Base-by-base conservation (phyloP, 345 rosid species). In the Boechera divaricarpa region DNA sequence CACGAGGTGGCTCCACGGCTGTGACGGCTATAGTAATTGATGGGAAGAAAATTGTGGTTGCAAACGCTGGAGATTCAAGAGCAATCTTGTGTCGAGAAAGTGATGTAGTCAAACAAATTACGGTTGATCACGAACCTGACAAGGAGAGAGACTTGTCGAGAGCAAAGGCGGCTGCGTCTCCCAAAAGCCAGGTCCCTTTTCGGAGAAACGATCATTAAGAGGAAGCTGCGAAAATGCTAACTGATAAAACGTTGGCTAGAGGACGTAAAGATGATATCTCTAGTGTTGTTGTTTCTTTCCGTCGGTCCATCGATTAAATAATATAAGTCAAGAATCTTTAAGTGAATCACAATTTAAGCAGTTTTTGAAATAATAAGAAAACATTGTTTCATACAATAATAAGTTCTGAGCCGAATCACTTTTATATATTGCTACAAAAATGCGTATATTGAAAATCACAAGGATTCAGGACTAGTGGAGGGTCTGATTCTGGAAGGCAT, bases 401-500 rank as follows among this genome's bases (percentile, higher is more conserved):
- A 54, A 24, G 48, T 45, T 64, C 0, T 0, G 31, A 35, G 31
- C 45, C 10, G 16, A 73, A 56, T 28, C 35, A 7, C 54, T 18
- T 28, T 42, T 41, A 44, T 16, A 38, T 67, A n/a, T 38, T 10
- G 21, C 12, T 47, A 28, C 79, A 67, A 67, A 67, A 75, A 3
- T 75, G 72, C 29, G 51, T 74, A 32, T 24, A 21, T 5, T 21
- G 1, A 63, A 42, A 38, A 53, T 76, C 68, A 77, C 36, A 70
- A 56, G 45, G 81, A 78, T 65, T 72, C 62, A 70, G 76, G 95
- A 76, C 97, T 87, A 15, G 82, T 91, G 10, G 93, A 91, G 24
- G 98, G 95, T 72, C 95, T 78, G 54, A 91, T 81, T 73, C 53
- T 87, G 1, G 91, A 91, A 7, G 97, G 97, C 97, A 93, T 93